These are phyloP conservation scores for Theobroma cacao DNA, from an alignment of 345 rosid species.

Conservation along the genomic window DNA sequence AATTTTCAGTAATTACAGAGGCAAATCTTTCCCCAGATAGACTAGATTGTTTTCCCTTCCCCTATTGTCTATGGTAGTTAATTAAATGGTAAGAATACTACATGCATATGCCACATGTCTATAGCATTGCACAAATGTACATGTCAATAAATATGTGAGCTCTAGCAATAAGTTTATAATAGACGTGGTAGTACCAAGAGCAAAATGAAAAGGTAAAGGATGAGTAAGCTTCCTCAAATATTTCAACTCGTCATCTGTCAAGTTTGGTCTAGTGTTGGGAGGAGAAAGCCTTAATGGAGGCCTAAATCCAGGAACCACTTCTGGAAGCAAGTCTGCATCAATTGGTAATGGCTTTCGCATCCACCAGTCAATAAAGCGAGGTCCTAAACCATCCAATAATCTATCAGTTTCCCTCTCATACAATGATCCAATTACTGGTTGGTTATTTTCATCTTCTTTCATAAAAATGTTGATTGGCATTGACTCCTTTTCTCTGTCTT, in stretches of 20 bases:
- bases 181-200: conserved; percentile 53
- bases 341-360: conserved; percentile 85
- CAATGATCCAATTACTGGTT: conserved; percentile 29
- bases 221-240: conserved; percentile 73
- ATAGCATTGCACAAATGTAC: neutral
- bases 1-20: neutral
- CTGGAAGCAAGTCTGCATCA: conserved; percentile 81
- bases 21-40: neutral
- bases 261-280: conserved; percentile 48
- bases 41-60: neutral
- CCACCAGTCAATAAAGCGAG: conserved; percentile 92
- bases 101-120: neutral
- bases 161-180: conserved; percentile 3
- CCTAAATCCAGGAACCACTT: conserved; percentile 62
- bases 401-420: conserved; percentile 85
- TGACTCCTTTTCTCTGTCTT: conserved; percentile 21
- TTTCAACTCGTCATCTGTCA: conserved; percentile 59
- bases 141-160: neutral
- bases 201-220: conserved; percentile 78
- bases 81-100: neutral
- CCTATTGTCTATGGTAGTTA: neutral
- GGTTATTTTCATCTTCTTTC: conserved; percentile 22
- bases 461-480: conserved; percentile 5
- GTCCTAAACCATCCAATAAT: conserved; percentile 79
- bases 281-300: conserved; percentile 67